These are phyloP conservation scores for Chlorella sp. DNA, from an alignment of 139 green algal species.

Conservation along the genomic window DNA sequence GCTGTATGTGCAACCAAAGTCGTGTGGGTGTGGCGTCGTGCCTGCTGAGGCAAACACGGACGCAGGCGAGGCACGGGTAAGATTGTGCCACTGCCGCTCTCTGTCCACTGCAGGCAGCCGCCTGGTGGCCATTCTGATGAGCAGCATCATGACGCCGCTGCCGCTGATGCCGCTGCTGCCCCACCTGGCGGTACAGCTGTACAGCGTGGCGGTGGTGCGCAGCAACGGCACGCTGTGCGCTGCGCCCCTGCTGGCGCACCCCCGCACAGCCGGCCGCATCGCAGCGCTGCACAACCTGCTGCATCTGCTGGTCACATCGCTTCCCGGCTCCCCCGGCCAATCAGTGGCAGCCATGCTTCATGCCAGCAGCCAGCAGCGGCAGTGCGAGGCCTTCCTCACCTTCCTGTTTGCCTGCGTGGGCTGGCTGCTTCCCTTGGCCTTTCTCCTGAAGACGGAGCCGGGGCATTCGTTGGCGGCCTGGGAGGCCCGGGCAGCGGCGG, in stretches of 20 bases:
- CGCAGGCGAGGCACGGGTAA: no score
- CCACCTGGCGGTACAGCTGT: neutral
- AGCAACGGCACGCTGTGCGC: slow-evolving; percentile 2
- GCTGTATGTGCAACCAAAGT: no score
- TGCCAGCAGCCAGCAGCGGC: neutral
- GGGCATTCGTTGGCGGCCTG: neutral
- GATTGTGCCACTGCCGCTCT: no score
- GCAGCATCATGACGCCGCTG: neutral
- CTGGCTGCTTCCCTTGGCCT: neutral
- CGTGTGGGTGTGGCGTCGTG: no score
- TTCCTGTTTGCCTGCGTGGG: neutral
- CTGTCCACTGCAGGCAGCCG: neutral
- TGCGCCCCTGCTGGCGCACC: neutral
- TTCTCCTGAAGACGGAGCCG: neutral
- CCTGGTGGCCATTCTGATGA: neutral
- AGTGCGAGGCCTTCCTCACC: slow-evolving; percentile 10
- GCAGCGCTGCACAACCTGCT: neutral
- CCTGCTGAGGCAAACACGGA: no score
- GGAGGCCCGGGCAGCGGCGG: neutral
- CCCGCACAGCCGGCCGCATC: neutral
- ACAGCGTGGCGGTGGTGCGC: slow-evolving; percentile 12
- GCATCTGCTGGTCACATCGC: neutral
- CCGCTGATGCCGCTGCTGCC: slow-evolving; percentile 15
- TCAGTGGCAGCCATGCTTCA: neutral
- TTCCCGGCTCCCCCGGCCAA: neutral